These are phyloP conservation scores for Planoprotostelium fungivorum DNA, from an alignment of 78 protist genomes.

Conservation along the genomic window DNA sequence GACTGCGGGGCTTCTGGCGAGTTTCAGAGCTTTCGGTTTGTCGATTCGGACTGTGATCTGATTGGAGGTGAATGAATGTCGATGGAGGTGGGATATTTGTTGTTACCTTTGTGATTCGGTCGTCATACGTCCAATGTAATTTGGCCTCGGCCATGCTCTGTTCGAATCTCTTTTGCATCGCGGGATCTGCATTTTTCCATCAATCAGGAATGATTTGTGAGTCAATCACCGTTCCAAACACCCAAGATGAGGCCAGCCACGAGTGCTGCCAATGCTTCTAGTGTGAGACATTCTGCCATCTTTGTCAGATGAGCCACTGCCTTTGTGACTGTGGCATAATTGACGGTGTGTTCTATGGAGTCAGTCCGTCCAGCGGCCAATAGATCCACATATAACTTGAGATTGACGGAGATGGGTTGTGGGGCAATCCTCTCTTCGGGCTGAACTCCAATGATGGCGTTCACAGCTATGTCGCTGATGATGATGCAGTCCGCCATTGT, in stretches of 20 bases:
- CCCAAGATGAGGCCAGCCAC: conserved; percentile 62
- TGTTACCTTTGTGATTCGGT: background rate
- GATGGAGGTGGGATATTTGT: too few relatives aligned
- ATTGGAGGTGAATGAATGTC: too few relatives aligned
- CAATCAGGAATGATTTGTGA: background rate
- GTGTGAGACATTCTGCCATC: conserved; percentile 42
- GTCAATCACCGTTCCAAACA: conserved; percentile 10
- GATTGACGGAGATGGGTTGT: conserved; percentile 33
- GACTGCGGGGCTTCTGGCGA: conserved; percentile 61
- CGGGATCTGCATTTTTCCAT: background rate
- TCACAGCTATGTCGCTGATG: conserved; percentile 33
- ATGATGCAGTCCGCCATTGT: conserved; percentile 45
- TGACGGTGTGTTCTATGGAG: conserved; percentile 30
- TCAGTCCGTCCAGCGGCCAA: conserved; percentile 43
- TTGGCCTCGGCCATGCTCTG: background rate
- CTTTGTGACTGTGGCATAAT: conserved; percentile 46
- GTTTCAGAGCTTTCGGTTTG: conserved; percentile 53
- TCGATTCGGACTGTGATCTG: conserved; percentile 27
- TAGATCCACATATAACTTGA: conserved; percentile 31
- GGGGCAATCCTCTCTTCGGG: conserved; percentile 45
- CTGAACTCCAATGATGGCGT: conserved; percentile 59
- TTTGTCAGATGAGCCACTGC: background rate
- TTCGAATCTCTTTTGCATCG: background rate
- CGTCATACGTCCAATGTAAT: background rate
- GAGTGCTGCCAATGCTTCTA: conserved; percentile 52